phyloP scores from a whole-genome alignment of 2,329 filamentous ascomycete genomes.

The Diplodia scrobiculata region DNA sequence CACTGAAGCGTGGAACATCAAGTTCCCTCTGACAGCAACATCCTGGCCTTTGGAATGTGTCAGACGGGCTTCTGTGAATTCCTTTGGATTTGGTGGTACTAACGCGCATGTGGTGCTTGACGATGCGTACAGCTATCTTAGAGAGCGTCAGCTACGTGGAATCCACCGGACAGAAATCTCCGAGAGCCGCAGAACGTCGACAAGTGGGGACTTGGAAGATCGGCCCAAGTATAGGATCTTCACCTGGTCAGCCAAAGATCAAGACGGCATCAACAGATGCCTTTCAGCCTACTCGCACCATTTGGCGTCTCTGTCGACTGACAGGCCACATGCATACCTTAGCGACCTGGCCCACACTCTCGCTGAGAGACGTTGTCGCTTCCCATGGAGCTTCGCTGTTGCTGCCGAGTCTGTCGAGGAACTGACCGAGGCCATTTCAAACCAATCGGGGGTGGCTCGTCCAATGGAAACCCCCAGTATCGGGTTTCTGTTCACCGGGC shows the following conservation, averaged over 20 bases:
- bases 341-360: slow-evolving; percentile 25
- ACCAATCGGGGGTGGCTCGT: slow-evolving; percentile 33
- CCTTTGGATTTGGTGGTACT: slow-evolving; percentile 36
- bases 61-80: slow-evolving; percentile 32
- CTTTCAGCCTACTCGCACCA: slow-evolving; percentile 8
- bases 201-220: neutral
- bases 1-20: slow-evolving; percentile 29
- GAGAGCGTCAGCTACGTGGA: slow-evolving; percentile 30
- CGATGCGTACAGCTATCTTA: slow-evolving; percentile 23
- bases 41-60: slow-evolving; percentile 30
- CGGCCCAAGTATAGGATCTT: slow-evolving; percentile 27
- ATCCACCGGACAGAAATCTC: slow-evolving; percentile 1
- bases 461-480: slow-evolving; percentile 26
- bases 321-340: slow-evolving; percentile 21
- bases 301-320: neutral
- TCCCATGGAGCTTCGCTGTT: slow-evolving; percentile 4
- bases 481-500: slow-evolving; percentile 45
- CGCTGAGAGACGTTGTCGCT: neutral
- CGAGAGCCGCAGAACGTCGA: neutral
- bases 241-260: slow-evolving; percentile 30
- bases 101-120: slow-evolving; percentile 39
- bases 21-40: slow-evolving; percentile 27
- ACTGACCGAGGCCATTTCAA: neutral
- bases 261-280: slow-evolving; percentile 19
- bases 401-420: neutral